Percentiles rank a stretch among this genome's conserved stretches.
Evolutionary conservation across 1,139 yeast genomes (phyloP).

Genomic region (Pichia inconspicua): DNA sequence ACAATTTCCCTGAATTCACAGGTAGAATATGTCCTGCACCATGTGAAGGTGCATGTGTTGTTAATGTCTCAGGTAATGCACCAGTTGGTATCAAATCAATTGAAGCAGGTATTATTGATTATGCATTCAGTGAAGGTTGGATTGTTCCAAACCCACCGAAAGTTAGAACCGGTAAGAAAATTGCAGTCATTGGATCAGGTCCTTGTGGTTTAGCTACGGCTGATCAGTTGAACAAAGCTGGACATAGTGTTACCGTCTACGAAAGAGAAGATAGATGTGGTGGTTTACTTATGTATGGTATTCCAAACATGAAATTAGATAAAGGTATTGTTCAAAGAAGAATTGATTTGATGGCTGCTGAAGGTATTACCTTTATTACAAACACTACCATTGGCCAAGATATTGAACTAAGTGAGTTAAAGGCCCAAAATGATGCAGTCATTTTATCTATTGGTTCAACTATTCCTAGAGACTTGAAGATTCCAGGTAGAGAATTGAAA

Average conservation of each 20-base stretch:
- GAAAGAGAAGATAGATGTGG: constrained; percentile 96
- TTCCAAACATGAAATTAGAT: constrained; percentile 97
- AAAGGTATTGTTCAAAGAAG: constrained; percentile 89
- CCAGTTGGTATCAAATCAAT: constrained; percentile 96
- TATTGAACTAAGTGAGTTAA: constrained; percentile 60
- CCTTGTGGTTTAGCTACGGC: constrained; percentile 97
- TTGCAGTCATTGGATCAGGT: constrained; percentile 92
- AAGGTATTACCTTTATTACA: constrained; percentile 75
- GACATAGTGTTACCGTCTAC: constrained; percentile 83
- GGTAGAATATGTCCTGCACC: constrained; percentile 99
- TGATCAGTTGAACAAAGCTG: constrained; percentile 94
- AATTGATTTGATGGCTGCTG: constrained; percentile 82
- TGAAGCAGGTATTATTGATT: constrained; percentile 93
- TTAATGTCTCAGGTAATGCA: constrained; percentile 80
- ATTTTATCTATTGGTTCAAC: constrained; percentile 94
- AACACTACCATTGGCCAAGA: constrained; percentile 82
- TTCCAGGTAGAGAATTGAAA: constrained; percentile 86
- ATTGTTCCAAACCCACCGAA: constrained; percentile 77
- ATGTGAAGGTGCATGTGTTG: constrained; percentile 96
- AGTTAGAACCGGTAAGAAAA: constrained; percentile 70
- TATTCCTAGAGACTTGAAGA: constrained; percentile 87
- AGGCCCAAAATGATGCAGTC: constrained; percentile 66
- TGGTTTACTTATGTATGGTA: constrained; percentile 97
- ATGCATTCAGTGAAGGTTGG: constrained; percentile 97
- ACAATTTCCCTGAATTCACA: constrained; percentile 97